Conservation (phyloP, 441 rosid species). For the Populus trichocarpa region DNA sequence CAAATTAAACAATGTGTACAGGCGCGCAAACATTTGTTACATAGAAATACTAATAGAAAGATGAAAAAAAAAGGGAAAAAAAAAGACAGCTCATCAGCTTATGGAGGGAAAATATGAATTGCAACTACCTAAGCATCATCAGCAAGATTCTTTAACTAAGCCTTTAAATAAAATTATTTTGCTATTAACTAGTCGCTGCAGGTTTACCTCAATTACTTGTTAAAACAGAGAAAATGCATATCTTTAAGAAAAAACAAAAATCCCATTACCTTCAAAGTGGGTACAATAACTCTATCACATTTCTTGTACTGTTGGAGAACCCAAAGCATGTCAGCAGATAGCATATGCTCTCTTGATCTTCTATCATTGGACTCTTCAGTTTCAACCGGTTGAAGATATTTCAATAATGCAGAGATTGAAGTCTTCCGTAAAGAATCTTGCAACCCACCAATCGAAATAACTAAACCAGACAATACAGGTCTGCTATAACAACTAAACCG, state of each 20-base stretch:
- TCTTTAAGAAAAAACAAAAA: background rate
- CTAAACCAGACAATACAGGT: conserved; percentile 75
- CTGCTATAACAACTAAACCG: conserved; percentile 64
- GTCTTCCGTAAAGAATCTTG: conserved; percentile 83
- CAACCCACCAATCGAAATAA: conserved; percentile 85
- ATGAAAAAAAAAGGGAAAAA: no score
- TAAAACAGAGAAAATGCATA: background rate
- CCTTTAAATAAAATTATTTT: background rate
- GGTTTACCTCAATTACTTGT: background rate
- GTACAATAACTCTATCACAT: conserved; percentile 77
- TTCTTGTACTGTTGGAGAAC: conserved; percentile 71
- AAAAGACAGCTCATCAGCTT: background rate
- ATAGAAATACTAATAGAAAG: background rate
- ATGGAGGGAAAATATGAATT: background rate
- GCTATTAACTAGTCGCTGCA: no score
- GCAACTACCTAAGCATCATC: background rate
- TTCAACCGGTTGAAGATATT: conserved; percentile 58
- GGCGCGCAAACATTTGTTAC: background rate
- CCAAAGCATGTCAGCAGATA: conserved; percentile 73
- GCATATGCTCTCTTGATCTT: conserved; percentile 44
- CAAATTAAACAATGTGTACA: background rate
- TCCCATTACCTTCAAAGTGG: conserved; percentile 74
- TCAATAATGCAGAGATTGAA: conserved; percentile 69
- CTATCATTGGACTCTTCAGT: conserved; percentile 36
- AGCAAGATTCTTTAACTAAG: background rate